Evolutionary conservation across 345 rosid genomes (phyloP), one percentile per base, ranked within the genome.

Genomic region (Acer campestre): DNA sequence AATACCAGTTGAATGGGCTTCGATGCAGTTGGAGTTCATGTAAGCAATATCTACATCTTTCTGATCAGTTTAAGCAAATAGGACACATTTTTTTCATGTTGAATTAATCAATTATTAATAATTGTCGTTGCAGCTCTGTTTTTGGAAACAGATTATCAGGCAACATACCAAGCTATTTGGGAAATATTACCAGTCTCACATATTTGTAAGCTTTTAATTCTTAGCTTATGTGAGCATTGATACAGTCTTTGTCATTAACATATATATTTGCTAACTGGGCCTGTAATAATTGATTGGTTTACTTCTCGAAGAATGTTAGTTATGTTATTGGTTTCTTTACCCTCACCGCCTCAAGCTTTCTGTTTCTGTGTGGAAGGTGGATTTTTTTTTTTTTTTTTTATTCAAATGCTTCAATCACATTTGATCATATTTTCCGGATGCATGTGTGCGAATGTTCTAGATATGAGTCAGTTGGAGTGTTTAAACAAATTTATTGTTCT

Each of bases 1-100:
- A 16, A 81, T 92, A 18, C 92, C 94, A 67, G 74, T 23, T 63
- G 89, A 87, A 84, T 92, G 92, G 94, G 89, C 87, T 8, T 82
- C 90, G 29, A 17, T 86, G 77, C 82, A 70, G 46, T 77, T 90
- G 44, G 85, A 77, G 49, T 80, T 17, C 58, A 85, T 92, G 94
- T 89, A 71, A 85, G 92, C 75, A 38, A 38, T 40, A 64, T 65
- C 9, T 51, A 2, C 18, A 40, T 62, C 25, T 27, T 29, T 48
- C 27, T 10, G 3, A 23, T 10, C 0, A 9, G 46, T 53, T 46
- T 29, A 10, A 56, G 71, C 65, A 14, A 62, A n/a, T 73, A 68
- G 68, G 70, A 10, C 71, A 4, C 5, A 0, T 16, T 11, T 56
- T 46, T 71, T 31, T 72, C 12, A 16, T 4, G 7, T 49, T 42